A percentile compares a stretch with the other conserved stretches of the same genome.
Evolutionary conservation across 257 asterid species (phyloP).

Genomic region (Solanum pinnatisectum): DNA sequence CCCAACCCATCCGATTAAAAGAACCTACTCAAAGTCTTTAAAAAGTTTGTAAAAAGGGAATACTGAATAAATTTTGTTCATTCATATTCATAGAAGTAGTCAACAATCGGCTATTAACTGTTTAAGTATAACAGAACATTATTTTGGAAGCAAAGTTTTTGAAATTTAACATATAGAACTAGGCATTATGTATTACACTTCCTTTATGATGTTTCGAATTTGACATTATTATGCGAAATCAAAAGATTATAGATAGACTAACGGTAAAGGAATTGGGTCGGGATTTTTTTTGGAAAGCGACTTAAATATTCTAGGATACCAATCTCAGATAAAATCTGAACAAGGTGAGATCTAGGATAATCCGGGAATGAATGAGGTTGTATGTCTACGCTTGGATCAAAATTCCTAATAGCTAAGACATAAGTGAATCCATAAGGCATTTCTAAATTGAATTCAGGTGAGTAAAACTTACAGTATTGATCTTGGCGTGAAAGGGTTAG

Average conservation of each 20-base stretch:
- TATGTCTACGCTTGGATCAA: background rate
- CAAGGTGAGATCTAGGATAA: background rate
- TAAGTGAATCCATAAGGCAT: background rate
- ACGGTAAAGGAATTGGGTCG: background rate
- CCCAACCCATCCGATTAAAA: background rate
- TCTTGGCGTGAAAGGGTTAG: background rate
- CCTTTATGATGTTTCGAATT: background rate
- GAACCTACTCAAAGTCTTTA: background rate
- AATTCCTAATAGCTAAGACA: background rate
- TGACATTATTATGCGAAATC: background rate
- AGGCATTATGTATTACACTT: background rate
- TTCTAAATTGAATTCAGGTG: background rate
- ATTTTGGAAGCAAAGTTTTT: background rate
- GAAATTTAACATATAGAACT: background rate
- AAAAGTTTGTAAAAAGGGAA: background rate
- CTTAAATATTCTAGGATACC: background rate
- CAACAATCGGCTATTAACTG: background rate
- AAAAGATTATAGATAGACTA: background rate
- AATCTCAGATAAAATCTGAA: background rate
- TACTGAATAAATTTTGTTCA: background rate
- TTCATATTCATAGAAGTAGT: background rate
- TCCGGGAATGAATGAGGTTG: background rate
- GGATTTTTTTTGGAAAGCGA: background rate
- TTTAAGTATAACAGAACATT: background rate
- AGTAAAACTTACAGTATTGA: too few relatives aligned